Conservation (phyloP, 495 filamentous ascomycete genomes). For the Talaromyces proteolyticus region DNA sequence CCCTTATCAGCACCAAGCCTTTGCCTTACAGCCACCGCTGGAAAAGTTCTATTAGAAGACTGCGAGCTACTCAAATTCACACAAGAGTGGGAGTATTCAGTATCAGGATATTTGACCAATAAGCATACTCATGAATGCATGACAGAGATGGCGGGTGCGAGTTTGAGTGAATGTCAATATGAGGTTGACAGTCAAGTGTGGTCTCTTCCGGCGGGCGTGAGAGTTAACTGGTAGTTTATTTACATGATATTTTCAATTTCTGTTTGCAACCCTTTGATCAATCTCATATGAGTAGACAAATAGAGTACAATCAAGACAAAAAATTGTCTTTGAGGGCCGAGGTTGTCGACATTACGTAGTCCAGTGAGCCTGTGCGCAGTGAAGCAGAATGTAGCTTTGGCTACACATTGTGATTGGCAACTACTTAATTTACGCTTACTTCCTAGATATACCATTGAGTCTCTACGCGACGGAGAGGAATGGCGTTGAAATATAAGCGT, state of each 20-base stretch:
- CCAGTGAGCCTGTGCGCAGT: too few species aligned
- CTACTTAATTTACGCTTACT: too few species aligned
- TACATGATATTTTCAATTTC: background rate
- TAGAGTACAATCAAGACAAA: too few species aligned
- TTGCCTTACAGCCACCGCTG: background rate
- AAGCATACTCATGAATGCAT: background rate
- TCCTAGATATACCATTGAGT: too few species aligned
- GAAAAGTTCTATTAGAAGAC: background rate
- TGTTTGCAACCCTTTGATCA: background rate
- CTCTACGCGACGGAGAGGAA: too few species aligned
- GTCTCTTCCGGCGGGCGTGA: slow-evolving; percentile 5
- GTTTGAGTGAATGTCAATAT: background rate
- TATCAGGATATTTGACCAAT: slow-evolving; percentile 4
- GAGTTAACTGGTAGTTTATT: slow-evolving; percentile 3
- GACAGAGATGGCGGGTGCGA: slow-evolving; percentile 1
- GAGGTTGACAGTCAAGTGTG: slow-evolving; percentile 7
- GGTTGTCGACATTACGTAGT: too few species aligned
- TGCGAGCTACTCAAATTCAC: background rate
- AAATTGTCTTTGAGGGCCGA: too few species aligned
- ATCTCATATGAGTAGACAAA: background rate
- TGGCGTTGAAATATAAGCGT: too few species aligned
- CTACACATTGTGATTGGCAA: too few species aligned
- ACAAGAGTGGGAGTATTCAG: slow-evolving; percentile 6
- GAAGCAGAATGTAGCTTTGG: too few species aligned
- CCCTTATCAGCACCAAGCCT: slow-evolving; percentile 2